Percentiles rank a stretch among this genome's conserved stretches.
phyloP scores from a whole-genome alignment of 495 filamentous ascomycete species.

The Bacidia rubella region DNA sequence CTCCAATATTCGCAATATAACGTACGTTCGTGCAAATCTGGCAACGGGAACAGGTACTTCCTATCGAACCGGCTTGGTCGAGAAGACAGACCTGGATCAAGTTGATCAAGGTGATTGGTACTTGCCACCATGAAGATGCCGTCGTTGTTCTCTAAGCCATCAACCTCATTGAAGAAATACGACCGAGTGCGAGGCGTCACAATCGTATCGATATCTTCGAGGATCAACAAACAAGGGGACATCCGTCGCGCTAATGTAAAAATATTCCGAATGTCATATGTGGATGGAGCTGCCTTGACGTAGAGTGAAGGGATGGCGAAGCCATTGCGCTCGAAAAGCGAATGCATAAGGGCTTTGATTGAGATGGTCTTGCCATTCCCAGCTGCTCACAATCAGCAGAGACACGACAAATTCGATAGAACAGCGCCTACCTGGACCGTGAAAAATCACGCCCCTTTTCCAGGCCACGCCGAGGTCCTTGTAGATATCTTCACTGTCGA shows the following conservation, averaged over 20 bases:
- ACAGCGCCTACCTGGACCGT: conserved; percentile 22
- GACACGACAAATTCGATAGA: conserved; percentile 21
- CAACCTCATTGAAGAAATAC: conserved; percentile 61
- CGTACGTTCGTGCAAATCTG: conserved; percentile 36
- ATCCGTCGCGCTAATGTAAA: conserved; percentile 35
- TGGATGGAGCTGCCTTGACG: conserved; percentile 32
- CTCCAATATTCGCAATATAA: conserved; percentile 47
- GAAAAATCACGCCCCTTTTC: conserved; percentile 36
- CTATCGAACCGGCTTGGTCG: conserved; percentile 52
- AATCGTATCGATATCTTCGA: conserved; percentile 55
- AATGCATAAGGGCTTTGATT: conserved; percentile 55
- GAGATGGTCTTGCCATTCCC: conserved; percentile 58
- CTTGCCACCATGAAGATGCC: conserved; percentile 52
- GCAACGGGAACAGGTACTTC: conserved; percentile 50
- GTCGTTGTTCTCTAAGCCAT: conserved; percentile 52
- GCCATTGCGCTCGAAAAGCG: conserved; percentile 27
- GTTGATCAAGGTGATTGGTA: conserved; percentile 45
- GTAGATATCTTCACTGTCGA: conserved; percentile 31
- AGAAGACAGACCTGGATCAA: conserved; percentile 50
- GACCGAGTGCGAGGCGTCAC: conserved; percentile 37
- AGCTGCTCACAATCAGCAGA: conserved; percentile 26
- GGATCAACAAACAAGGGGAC: conserved; percentile 35
- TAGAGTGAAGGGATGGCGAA: conserved; percentile 37
- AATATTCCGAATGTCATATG: conserved; percentile 32
- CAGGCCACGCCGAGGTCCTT: conserved; percentile 31